phyloP scores from a whole-genome alignment of 1,284 basidiomycete genomes.

The Papiliotrema terrestris region DNA sequence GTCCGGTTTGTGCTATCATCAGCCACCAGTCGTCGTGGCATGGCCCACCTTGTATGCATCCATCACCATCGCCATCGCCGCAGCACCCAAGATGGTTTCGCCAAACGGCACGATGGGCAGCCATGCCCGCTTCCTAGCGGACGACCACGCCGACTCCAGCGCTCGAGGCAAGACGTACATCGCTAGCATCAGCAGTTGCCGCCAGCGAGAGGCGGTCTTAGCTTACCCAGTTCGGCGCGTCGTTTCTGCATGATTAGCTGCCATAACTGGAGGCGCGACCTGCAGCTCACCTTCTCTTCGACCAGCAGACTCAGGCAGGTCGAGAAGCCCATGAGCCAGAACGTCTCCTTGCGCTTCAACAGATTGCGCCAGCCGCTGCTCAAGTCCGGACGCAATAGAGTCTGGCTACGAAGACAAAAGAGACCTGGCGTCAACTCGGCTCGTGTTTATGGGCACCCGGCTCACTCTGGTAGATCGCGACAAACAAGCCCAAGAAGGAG shows the following conservation, averaged over 20 bases:
- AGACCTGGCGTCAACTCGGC: constrained; percentile 27
- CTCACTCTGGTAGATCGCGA: constrained; percentile 79
- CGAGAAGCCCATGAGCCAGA: constrained; percentile 71
- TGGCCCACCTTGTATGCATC: constrained; percentile 53
- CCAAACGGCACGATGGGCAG: constrained; percentile 65
- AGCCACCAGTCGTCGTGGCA: constrained; percentile 43
- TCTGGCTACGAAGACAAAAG: constrained; percentile 61
- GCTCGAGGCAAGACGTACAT: constrained; percentile 96
- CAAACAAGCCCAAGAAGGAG: constrained; percentile 81
- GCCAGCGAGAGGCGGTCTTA: not conserved
- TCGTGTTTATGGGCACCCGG: constrained; percentile 10
- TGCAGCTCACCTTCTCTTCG: constrained; percentile 68
- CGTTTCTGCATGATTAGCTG: constrained; percentile 35
- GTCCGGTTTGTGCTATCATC: constrained; percentile 76
- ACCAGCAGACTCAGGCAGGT: constrained; percentile 77
- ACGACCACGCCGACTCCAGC: constrained; percentile 80
- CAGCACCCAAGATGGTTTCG: constrained; percentile 64
- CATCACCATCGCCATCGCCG: constrained; percentile 91
- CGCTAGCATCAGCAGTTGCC: constrained; percentile 49
- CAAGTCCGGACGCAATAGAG: constrained; percentile 48
- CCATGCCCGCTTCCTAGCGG: constrained; percentile 69
- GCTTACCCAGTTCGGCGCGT: constrained; percentile 42
- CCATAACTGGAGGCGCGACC: too few species aligned
- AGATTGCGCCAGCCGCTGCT: constrained; percentile 54
- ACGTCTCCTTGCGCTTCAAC: constrained; percentile 66